phyloP scores from a whole-genome alignment of 2,329 filamentous ascomycete species.

The Zasmidium cellare region DNA sequence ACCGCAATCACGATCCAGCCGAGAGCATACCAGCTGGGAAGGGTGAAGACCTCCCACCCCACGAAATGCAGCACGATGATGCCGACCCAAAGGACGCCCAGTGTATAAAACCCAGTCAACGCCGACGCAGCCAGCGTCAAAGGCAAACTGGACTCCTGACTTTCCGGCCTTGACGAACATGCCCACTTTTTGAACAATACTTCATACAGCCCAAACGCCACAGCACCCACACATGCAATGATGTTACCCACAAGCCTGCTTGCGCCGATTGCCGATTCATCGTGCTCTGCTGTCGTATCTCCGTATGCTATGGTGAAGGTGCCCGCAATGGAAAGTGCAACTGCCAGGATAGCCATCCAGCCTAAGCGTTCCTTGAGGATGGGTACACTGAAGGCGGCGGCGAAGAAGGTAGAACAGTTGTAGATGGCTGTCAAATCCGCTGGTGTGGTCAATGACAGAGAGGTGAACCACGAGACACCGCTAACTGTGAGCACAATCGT shows the following conservation, averaged over 20 bases:
- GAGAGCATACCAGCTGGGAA: slow-evolving; percentile 27
- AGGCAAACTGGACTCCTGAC: slow-evolving; percentile 28
- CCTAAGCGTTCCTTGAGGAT: slow-evolving; percentile 32
- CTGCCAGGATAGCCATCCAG: slow-evolving; percentile 28
- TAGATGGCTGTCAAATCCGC: slow-evolving; percentile 37
- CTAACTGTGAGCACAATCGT: slow-evolving; percentile 32
- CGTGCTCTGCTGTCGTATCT: slow-evolving; percentile 30
- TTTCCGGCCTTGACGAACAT: slow-evolving; percentile 28
- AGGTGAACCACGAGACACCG: slow-evolving; percentile 33
- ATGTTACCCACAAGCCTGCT: slow-evolving; percentile 32
- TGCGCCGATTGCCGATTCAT: slow-evolving; percentile 25
- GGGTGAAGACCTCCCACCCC: slow-evolving; percentile 30
- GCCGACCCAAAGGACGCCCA: slow-evolving; percentile 30
- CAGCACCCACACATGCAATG: slow-evolving; percentile 31
- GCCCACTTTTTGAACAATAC: slow-evolving; percentile 38
- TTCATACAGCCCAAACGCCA: slow-evolving; percentile 37
- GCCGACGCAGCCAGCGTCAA: slow-evolving; percentile 33
- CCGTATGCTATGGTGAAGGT: slow-evolving; percentile 37
- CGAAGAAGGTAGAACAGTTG: slow-evolving; percentile 38
- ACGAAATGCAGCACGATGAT: slow-evolving; percentile 32
- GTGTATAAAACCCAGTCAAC: slow-evolving; percentile 34
- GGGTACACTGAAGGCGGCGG: slow-evolving; percentile 34
- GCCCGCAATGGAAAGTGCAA: slow-evolving; percentile 33
- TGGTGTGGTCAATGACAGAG: slow-evolving; percentile 33
- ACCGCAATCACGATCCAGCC: slow-evolving; percentile 33